These are phyloP conservation scores for Pseudopithomyces chartarum DNA, from an alignment of 2,329 filamentous ascomycete species.

Conservation along the genomic window DNA sequence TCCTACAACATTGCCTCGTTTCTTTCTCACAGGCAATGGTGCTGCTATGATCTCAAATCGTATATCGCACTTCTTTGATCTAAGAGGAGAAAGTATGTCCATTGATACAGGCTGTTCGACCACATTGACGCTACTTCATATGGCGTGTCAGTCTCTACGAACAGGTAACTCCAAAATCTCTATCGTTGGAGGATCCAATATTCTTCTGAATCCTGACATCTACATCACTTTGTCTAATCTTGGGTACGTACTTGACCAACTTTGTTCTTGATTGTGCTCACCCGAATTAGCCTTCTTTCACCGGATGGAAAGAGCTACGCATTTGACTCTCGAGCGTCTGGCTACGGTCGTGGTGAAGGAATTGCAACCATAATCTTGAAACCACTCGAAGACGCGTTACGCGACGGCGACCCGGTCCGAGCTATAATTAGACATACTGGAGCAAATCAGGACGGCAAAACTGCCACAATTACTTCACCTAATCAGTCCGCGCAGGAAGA, in stretches of 20 bases:
- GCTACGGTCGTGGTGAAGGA: constrained; percentile 38
- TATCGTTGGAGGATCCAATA: constrained; percentile 12
- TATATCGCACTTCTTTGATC: constrained; percentile 41
- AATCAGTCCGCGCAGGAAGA: constrained; percentile 5
- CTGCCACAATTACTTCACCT: constrained; percentile 14
- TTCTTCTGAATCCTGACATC: constrained; percentile 12
- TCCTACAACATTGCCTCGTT: background rate
- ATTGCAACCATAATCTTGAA: constrained; percentile 33
- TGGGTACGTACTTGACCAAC: no score
- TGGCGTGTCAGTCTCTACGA: constrained; percentile 12
- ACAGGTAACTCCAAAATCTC: constrained; percentile 15
- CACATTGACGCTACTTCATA: constrained; percentile 31
- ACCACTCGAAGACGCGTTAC: constrained; percentile 24
- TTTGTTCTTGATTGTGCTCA: no score
- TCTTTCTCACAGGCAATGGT: constrained; percentile 5
- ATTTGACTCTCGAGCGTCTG: constrained; percentile 29
- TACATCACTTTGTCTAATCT: no score
- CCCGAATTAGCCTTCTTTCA: background rate
- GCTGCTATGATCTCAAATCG: constrained; percentile 39
- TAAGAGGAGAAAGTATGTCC: constrained; percentile 39
- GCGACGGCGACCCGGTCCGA: constrained; percentile 31
- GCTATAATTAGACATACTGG: constrained; percentile 33
- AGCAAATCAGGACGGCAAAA: constrained; percentile 35
- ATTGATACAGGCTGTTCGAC: constrained; percentile 45
- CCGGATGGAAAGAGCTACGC: constrained; percentile 27